Base-by-base conservation (phyloP, 2,329 filamentous ascomycete species). In the Arthroderma sp. region DNA sequence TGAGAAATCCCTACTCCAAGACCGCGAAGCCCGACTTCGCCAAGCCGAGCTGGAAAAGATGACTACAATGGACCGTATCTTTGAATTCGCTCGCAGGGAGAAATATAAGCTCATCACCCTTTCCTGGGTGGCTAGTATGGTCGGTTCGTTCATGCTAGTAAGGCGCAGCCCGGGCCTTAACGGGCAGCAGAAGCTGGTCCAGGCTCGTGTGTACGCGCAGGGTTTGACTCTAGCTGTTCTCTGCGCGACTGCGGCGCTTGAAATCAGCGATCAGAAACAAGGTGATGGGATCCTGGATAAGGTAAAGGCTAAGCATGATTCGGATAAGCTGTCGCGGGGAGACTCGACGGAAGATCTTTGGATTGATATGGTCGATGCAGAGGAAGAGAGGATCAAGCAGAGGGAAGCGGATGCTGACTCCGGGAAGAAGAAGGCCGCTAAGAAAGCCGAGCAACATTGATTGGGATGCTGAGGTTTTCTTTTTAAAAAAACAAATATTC, bases 161-260 rank as follows among this genome's bases (percentile, higher is more conserved):
- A 78, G 82, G 58, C 77, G 86, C 51, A 86, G 86, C 62, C 80
- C 76, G 52, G 84, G 81, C 60, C 72, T 94, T 39, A 77, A 74
- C 41, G 80, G 78, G 2, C 69, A 75, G 49, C 88, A 95, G 72
- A 94, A 94, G 73, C 69, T 95, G 22, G 88, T 95, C 10, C 88
- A 95, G 73, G 88, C 87, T 27, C 82, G 88, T 75, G 83, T 95
- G 52, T 94, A 94, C 66, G 88, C 88, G 3, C 88, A 95, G 70
- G 86, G 84, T 4, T 69, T 94, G 55, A 94, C 88, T 4, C 71
- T 95, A 39, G 83, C 82, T 51, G 86, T 94, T 42, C 71, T 95
- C 46, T 75, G 94, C 58, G 78, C 85, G 46, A 83, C 80, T 30
- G 86, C 89, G 39, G 83, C 78, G 7, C 83, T 95, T 56, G 88